phyloP scores from a whole-genome alignment of 805 yeast genomes.

The Ogataea sp. region DNA sequence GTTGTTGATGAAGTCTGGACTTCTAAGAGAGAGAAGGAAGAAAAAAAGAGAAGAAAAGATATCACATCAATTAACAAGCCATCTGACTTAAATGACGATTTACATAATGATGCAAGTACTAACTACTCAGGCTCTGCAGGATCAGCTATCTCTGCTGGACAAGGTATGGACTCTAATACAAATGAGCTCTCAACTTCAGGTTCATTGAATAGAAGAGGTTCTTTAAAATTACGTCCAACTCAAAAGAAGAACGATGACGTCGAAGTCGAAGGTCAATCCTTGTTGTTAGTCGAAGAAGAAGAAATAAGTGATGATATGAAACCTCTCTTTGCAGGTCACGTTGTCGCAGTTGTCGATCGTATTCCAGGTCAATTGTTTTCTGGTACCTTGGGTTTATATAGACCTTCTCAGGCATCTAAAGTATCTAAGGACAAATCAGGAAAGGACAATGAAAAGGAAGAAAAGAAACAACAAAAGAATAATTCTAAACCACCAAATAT shows the following conservation, averaged over 20 bases:
- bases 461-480: constrained; percentile 8
- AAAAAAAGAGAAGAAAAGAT: constrained; percentile 74
- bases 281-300: constrained; percentile 88
- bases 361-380: constrained; percentile 95
- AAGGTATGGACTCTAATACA: constrained; percentile 25
- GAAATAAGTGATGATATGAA: constrained; percentile 88
- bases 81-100: constrained; percentile 48
- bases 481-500: constrained; percentile 63
- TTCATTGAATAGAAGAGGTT: constrained; percentile 68
- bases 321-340: constrained; percentile 96
- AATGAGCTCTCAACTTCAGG: constrained; percentile 25
- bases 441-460: constrained; percentile 22
- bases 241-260: constrained; percentile 98
- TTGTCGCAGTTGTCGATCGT: constrained; percentile 95
- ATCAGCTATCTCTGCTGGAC: constrained; percentile 23
- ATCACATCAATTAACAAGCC: constrained; percentile 21
- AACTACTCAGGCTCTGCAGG: constrained; percentile 23
- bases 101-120: constrained; percentile 75
- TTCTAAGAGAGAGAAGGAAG: constrained; percentile 93
- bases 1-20: constrained; percentile 98
- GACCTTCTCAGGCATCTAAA: constrained; percentile 92
- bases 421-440: constrained; percentile 51
- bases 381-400: constrained; percentile 85
- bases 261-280: constrained; percentile 96
- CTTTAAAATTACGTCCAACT: constrained; percentile 89